Conservation (phyloP, 2,329 filamentous ascomycete genomes). For the Fusarium tanahbumbuense region DNA sequence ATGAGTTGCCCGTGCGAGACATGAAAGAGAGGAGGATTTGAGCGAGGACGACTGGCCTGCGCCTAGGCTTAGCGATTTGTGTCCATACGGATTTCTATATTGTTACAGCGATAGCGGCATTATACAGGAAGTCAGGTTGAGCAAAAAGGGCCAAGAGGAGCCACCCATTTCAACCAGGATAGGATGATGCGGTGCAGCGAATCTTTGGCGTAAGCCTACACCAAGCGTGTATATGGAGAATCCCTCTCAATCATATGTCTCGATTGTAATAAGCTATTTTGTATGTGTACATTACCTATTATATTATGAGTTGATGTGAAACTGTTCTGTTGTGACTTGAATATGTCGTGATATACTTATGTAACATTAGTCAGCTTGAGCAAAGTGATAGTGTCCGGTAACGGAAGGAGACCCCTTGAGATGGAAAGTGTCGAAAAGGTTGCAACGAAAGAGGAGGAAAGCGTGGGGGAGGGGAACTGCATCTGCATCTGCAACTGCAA, state of each 20-base stretch:
- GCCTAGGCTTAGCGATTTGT: constrained; percentile 29
- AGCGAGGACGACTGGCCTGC: constrained; percentile 25
- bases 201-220: constrained; percentile 31
- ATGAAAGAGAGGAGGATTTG: constrained; percentile 19
- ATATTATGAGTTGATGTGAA: neutral
- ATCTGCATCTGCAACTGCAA: neutral
- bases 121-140: constrained; percentile 11
- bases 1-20: constrained; percentile 22
- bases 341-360: neutral
- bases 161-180: constrained; percentile 5
- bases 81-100: constrained; percentile 7
- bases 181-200: constrained; percentile 14
- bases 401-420: constrained; percentile 2
- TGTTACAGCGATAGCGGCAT: constrained; percentile 25
- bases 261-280: constrained; percentile 47
- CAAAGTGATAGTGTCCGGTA: constrained; percentile 12
- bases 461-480: constrained; percentile 23
- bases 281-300: constrained; percentile 25
- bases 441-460: constrained; percentile 19
- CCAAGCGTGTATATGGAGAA: constrained; percentile 39
- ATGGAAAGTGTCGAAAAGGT: neutral
- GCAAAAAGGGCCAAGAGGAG: constrained; percentile 10
- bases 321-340: neutral
- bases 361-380: neutral
- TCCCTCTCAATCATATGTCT: constrained; percentile 40